Conservation (phyloP, 306 rosid species). For the Biancaea sappan region DNA sequence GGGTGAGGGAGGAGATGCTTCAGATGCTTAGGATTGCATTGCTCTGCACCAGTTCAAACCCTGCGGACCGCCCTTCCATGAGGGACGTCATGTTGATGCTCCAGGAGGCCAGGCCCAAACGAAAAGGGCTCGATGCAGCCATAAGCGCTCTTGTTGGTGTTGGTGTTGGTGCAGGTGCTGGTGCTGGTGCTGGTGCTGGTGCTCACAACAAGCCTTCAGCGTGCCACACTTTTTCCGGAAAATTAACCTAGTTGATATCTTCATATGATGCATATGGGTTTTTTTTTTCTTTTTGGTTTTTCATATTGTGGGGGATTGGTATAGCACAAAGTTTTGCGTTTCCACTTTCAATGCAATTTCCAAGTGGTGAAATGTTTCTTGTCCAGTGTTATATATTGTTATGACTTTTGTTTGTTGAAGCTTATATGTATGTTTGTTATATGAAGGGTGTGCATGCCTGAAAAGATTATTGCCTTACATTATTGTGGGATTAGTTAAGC, state of each 20-base stretch:
- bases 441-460: constrained; percentile 39
- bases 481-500: neutral
- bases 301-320: constrained; percentile 90
- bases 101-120: constrained; percentile 77
- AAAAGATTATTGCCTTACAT: neutral
- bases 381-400: constrained; percentile 31
- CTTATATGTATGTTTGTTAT: constrained; percentile 7
- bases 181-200: constrained; percentile 22
- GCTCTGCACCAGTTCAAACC: constrained; percentile 85
- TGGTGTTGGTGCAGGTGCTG: neutral
- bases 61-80: constrained; percentile 85
- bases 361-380: constrained; percentile 38
- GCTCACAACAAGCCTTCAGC: constrained; percentile 53
- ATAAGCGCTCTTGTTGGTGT: neutral
- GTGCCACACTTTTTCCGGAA: constrained; percentile 49
- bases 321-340: constrained; percentile 65
- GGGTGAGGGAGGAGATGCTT: constrained; percentile 80
- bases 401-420: constrained; percentile 39
- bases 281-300: constrained; percentile 18
- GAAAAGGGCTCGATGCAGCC: constrained; percentile 49
- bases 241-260: constrained; percentile 56
- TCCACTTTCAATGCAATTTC: constrained; percentile 52
- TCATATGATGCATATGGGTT: constrained; percentile 28
- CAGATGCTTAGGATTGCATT: constrained; percentile 83
- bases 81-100: constrained; percentile 91